Evolutionary conservation across 2,329 filamentous ascomycete species (phyloP), one percentile per base, ranked within the genome.

Genomic region (Fusarium compactum): DNA sequence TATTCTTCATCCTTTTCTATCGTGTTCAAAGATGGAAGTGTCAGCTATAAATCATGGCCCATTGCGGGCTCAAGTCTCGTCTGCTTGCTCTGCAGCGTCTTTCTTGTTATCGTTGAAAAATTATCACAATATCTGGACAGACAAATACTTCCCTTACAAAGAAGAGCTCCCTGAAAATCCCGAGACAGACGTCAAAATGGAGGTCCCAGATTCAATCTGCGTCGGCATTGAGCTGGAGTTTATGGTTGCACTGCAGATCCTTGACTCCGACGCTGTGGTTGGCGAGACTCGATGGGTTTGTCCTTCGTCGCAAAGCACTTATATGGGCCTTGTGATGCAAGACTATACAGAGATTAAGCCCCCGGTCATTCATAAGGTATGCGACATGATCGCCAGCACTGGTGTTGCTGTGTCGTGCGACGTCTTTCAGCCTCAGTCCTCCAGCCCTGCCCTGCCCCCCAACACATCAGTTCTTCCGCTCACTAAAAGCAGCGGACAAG

Each of bases 201-300:
- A 30, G 24, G 38, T 34, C 18, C 59, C 56, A 18, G 11, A 50
- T 14, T 69, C 69, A 7, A 47, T 75, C 44, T 69, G 59, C 8
- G 34, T 77, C 16, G 76, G 76, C 12, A 55, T 77, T 25, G 76
- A 77, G 69, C 47, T 77, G 24, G 76, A 77, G 56, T 77, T 76
- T 40, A 62, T 77, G 51, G 67, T 75, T 41, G 69, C 71, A 30
- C 63, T 75, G 27, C 64, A 66, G 52, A 43, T 47, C 15, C 22
- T 44, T 25, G 38, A 58, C 29, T 54, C 67, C 45, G 46, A 56
- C 22, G 45, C 29, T 34, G 47, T 27, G 50, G n/a, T 24, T 51
- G 30, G 48, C 29, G 55, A 67, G 24, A 40, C 32, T 53, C 62
- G 66, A 58, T 65, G 70, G 72, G 34, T 24, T 27, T 74, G 64